A percentile compares a stretch with the other conserved stretches of the same genome.
Conservation (phyloP, 305 asterid species). For the Nicotiana rustica region DNA sequence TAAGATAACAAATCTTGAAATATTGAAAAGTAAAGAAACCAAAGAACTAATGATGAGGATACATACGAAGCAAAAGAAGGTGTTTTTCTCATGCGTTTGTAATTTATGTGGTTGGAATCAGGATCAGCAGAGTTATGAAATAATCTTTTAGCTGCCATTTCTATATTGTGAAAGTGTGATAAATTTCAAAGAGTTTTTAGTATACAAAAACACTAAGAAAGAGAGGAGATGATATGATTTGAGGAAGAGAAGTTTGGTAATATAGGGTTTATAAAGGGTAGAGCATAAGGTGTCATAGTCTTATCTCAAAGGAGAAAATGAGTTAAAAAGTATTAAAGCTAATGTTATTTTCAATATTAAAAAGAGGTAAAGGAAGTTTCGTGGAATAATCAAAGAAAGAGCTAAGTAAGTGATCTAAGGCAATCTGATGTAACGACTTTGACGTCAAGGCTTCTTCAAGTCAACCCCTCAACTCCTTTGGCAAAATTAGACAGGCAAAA, state of each 20-base stretch:
- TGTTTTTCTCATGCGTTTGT: constrained; percentile 49
- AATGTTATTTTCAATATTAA: background rate
- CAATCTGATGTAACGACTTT: constrained; percentile 51
- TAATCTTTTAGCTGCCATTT: constrained; percentile 68
- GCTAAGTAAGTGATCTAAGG: constrained; percentile 39
- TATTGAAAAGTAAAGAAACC: background rate
- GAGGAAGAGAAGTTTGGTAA: background rate
- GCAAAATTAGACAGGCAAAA: background rate
- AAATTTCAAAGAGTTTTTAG: no score
- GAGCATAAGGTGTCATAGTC: background rate
- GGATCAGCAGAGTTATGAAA: constrained; percentile 40
- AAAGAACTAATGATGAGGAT: background rate
- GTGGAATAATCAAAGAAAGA: constrained; percentile 55
- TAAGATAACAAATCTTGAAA: background rate
- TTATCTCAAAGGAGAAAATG: background rate
- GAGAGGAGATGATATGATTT: constrained; percentile 1
- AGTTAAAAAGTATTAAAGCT: background rate
- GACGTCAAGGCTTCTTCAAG: constrained; percentile 49
- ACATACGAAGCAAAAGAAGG: constrained; percentile 70
- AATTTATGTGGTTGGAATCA: constrained; percentile 52
- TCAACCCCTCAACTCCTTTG: constrained; percentile 3
- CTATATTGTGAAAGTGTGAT: background rate
- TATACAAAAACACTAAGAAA: no score
- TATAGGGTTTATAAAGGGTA: background rate
- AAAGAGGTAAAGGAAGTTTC: constrained; percentile 49